These are phyloP conservation scores for Mycothermus thermophilus DNA, from an alignment of 495 filamentous ascomycete genomes.

Conservation along the genomic window DNA sequence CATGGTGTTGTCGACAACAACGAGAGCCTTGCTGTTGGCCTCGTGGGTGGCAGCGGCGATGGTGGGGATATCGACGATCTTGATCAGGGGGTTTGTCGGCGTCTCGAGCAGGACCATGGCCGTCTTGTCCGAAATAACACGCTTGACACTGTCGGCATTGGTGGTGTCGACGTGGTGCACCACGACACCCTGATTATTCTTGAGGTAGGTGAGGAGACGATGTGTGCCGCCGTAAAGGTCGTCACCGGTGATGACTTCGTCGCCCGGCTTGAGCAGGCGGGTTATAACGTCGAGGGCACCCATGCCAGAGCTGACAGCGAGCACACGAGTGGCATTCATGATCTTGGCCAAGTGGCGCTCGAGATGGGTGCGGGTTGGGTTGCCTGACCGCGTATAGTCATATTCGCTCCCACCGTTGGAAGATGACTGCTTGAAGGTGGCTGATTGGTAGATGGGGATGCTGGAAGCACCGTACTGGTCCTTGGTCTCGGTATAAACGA, in stretches of 20 bases:
- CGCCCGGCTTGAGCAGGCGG: slow-evolving; percentile 80
- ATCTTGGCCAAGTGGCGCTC: slow-evolving; percentile 97
- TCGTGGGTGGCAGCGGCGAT: slow-evolving; percentile 66
- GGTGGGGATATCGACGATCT: slow-evolving; percentile 78
- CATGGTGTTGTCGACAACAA: slow-evolving; percentile 97
- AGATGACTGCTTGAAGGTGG: slow-evolving; percentile 92
- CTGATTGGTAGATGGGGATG: slow-evolving; percentile 94
- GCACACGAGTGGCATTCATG: slow-evolving; percentile 82
- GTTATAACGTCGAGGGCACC: slow-evolving; percentile 93
- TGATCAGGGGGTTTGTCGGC: slow-evolving; percentile 94
- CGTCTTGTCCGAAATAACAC: slow-evolving; percentile 63
- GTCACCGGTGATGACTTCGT: slow-evolving; percentile 93
- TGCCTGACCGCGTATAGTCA: slow-evolving; percentile 95
- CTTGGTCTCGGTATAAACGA: slow-evolving; percentile 87
- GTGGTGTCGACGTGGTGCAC: slow-evolving; percentile 98
- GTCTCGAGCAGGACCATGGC: slow-evolving; percentile 94
- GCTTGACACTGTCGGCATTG: slow-evolving; percentile 46
- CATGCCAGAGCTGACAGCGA: slow-evolving; percentile 94
- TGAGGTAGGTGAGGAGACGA: slow-evolving; percentile 80
- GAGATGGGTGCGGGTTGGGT: slow-evolving; percentile 89
- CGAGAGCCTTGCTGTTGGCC: slow-evolving; percentile 65
- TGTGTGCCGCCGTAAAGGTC: slow-evolving; percentile 95
- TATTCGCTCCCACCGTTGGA: slow-evolving; percentile 68
- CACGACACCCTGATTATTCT: slow-evolving; percentile 71
- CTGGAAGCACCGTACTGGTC: slow-evolving; percentile 95